Conservation (phyloP, 352 stramenopile species). For the Phytophthora brassicae region DNA sequence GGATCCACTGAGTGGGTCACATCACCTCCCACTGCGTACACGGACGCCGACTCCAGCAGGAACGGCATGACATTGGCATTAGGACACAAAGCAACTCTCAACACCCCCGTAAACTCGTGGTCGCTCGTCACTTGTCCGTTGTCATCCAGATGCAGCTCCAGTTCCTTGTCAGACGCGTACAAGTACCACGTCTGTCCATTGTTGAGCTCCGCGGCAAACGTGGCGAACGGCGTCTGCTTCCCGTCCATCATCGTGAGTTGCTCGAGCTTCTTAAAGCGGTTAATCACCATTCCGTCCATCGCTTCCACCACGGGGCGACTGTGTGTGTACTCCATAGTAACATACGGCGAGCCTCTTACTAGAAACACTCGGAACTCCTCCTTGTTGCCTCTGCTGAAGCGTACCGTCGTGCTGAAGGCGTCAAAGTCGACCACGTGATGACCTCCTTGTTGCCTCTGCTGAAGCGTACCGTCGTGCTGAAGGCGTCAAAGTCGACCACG, state of each 20-base stretch:
- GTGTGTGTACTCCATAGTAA: conserved; percentile 68
- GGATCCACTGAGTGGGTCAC: conserved; percentile 50
- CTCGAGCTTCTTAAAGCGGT: conserved; percentile 49
- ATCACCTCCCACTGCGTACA: conserved; percentile 60
- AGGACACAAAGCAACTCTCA: conserved; percentile 55
- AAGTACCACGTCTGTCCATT: conserved; percentile 71
- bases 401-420: conserved; percentile 61
- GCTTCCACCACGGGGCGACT: conserved; percentile 58
- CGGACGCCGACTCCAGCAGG: conserved; percentile 55
- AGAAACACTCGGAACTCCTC: conserved; percentile 60
- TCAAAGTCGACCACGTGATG: conserved; percentile 76
- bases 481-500: conserved; percentile 67
- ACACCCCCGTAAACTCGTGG: conserved; percentile 48
- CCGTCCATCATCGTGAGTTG: conserved; percentile 48
- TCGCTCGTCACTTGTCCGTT: conserved; percentile 41
- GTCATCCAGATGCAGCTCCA: conserved; percentile 44
- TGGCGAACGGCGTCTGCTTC: conserved; percentile 43
- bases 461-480: conserved; percentile 72
- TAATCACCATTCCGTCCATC: conserved; percentile 50
- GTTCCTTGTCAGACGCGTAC: conserved; percentile 51
- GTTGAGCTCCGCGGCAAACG: conserved; percentile 54
- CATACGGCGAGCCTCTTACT: conserved; percentile 78
- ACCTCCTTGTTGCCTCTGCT: conserved; percentile 30
- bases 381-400: conserved; percentile 43
- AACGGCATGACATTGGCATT: conserved; percentile 41